Conservation (phyloP, 1,284 basidiomycete species). For the Ceratobasidium papillatum region DNA sequence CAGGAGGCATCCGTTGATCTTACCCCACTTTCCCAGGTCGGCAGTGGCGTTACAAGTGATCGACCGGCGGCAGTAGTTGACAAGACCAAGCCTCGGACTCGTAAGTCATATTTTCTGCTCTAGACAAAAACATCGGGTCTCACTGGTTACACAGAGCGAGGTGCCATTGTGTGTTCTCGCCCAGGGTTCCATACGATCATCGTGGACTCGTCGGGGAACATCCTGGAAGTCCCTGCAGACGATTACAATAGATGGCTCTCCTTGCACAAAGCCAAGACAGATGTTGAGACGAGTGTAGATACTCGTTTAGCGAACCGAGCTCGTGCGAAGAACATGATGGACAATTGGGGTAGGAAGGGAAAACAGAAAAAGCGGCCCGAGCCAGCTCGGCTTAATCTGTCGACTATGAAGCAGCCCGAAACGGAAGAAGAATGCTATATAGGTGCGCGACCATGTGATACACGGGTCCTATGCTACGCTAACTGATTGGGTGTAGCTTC, state of each 20-base stretch:
- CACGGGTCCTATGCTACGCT: not conserved
- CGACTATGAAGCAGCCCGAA: not conserved
- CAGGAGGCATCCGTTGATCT: no score
- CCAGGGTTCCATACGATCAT: slow-evolving; percentile 19
- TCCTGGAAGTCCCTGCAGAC: slow-evolving; percentile 5
- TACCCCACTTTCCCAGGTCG: no score
- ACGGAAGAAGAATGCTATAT: not conserved
- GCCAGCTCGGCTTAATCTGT: not conserved
- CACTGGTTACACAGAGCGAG: not conserved
- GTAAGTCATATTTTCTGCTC: not conserved
- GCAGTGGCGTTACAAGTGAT: no score
- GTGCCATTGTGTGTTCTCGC: slow-evolving; percentile 1
- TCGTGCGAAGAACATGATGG: slow-evolving; percentile 32
- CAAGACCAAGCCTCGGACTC: slow-evolving; percentile 10
- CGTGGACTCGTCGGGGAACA: slow-evolving; percentile 9
- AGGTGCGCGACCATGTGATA: not conserved
- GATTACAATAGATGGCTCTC: slow-evolving; percentile 22
- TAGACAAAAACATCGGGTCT: not conserved
- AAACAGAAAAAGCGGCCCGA: slow-evolving; percentile 6
- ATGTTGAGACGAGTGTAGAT: slow-evolving; percentile 1
- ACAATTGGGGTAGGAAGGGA: slow-evolving; percentile 17
- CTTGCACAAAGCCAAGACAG: slow-evolving; percentile 8
- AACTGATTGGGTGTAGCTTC: not conserved
- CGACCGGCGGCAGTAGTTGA: no score
- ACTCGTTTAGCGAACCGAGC: slow-evolving; percentile 12